phyloP scores from a whole-genome alignment of 1,284 basidiomycete species.

The Trichosporon faecale region DNA sequence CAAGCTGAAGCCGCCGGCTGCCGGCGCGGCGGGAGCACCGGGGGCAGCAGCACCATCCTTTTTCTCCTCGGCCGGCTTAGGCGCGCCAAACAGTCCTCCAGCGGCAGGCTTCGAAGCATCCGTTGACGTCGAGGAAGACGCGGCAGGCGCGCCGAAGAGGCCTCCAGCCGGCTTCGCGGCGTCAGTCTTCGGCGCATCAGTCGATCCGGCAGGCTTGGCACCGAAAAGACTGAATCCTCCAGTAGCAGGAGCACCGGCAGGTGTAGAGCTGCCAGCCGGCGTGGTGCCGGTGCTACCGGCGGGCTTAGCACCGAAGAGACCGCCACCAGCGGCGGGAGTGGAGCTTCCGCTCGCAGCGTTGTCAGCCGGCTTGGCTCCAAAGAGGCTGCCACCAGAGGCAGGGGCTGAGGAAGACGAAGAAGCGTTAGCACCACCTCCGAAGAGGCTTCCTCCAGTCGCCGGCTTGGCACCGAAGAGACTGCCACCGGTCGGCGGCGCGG shows the following conservation, averaged over 20 bases:
- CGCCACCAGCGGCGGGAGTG: constrained; percentile 23
- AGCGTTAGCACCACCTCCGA: constrained; percentile 32
- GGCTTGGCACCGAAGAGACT: constrained; percentile 37
- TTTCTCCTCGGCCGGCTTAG: constrained; percentile 13
- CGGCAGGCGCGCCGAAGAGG: constrained; percentile 34
- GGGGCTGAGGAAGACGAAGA: constrained; percentile 16
- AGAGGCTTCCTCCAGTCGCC: constrained; percentile 30
- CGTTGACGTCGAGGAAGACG: constrained; percentile 13
- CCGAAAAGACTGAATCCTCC: constrained; percentile 37
- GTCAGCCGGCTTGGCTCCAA: constrained; percentile 28
- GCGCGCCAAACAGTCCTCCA: constrained; percentile 33
- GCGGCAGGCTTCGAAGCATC: constrained; percentile 32
- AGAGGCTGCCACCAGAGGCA: constrained; percentile 35
- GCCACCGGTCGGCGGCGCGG: constrained; percentile 28
- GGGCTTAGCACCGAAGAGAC: constrained; percentile 36
- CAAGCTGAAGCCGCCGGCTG: constrained; percentile 23
- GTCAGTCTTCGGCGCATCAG: constrained; percentile 16
- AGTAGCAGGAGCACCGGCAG: constrained; percentile 23
- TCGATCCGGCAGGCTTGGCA: constrained; percentile 29
- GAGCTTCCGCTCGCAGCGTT: constrained; percentile 14
- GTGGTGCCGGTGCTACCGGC: constrained; percentile 3
- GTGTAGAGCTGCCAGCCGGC: constrained; percentile 5
- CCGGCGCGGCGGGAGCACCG: constrained; percentile 17
- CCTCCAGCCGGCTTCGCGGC: constrained; percentile 29
- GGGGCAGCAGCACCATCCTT: background rate